phyloP scores from a whole-genome alignment of 495 filamentous ascomycete genomes.

The Parachaetomium inaequale region DNA sequence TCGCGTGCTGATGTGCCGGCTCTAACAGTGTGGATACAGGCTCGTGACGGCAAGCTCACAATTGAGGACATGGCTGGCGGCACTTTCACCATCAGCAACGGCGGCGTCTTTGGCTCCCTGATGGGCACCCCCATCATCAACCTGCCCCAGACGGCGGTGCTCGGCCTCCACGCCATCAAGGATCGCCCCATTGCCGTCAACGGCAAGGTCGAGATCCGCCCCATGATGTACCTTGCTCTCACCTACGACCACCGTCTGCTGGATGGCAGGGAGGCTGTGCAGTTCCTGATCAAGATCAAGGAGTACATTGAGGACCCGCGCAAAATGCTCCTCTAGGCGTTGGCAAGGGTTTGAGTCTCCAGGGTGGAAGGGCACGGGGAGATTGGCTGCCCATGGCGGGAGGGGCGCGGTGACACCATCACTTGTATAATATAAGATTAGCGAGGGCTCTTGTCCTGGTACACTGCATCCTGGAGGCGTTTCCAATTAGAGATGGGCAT shows the following conservation, averaged over 20 bases:
- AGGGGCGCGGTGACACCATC: not conserved
- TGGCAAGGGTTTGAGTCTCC: not conserved
- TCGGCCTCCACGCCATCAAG: constrained; percentile 98
- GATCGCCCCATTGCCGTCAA: constrained; percentile 86
- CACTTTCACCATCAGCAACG: constrained; percentile 98
- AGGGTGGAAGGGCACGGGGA: not conserved
- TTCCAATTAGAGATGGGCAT: constrained; percentile 21
- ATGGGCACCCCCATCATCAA: constrained; percentile 99
- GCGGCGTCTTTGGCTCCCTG: constrained; percentile 63
- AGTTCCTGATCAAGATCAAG: constrained; percentile 97
- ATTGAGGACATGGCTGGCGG: constrained; percentile 99
- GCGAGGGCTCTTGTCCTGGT: not conserved
- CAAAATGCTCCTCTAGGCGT: constrained; percentile 69
- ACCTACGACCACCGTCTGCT: constrained; percentile 96
- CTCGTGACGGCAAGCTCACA: constrained; percentile 91
- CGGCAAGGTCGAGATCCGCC: constrained; percentile 88
- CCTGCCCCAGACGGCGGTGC: constrained; percentile 88
- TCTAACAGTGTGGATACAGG: constrained; percentile 48
- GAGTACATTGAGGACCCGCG: constrained; percentile 97
- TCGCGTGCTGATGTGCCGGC: not conserved
- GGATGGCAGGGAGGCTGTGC: constrained; percentile 93
- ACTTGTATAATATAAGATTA: constrained; percentile 28
- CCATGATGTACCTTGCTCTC: constrained; percentile 98
- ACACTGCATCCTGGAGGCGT: constrained; percentile 18
- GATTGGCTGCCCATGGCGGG: not conserved